Conservation (phyloP, 2,329 filamentous ascomycete species). For the Acrodontium crateriforme region DNA sequence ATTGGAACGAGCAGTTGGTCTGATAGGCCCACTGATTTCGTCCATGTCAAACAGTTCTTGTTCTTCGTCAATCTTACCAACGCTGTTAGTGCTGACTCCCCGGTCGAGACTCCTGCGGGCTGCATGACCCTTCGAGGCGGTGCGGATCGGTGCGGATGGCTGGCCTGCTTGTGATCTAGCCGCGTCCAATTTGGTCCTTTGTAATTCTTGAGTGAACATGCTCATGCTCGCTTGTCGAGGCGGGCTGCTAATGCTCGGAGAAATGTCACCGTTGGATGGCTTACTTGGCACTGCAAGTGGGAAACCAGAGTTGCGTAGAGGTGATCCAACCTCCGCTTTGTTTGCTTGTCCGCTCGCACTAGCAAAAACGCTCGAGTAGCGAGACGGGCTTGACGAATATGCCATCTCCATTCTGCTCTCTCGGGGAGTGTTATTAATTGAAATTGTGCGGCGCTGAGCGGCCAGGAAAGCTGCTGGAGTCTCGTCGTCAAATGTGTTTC, state of each 20-base stretch:
- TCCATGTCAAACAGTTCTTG: conserved; percentile 21
- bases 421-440: conserved; percentile 24
- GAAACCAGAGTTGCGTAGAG: conserved; percentile 21
- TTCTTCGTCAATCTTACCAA: conserved; percentile 19
- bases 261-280: conserved; percentile 16
- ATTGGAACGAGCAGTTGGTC: conserved; percentile 1
- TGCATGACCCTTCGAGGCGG: conserved; percentile 7
- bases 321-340: conserved; percentile 35
- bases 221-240: conserved; percentile 45
- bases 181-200: conserved; percentile 24
- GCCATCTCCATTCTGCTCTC: conserved; percentile 35
- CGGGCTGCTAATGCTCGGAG: conserved; percentile 38
- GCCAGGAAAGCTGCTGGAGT: conserved; percentile 22
- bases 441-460: conserved; percentile 26
- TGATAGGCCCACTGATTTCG: conserved; percentile 10
- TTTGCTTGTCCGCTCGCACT: conserved; percentile 14
- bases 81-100: conserved; percentile 14
- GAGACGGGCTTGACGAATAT: conserved; percentile 46
- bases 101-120: conserved; percentile 12
- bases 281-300: conserved; percentile 9
- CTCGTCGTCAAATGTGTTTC: conserved; percentile 42
- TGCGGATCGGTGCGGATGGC: conserved; percentile 3
- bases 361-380: conserved; percentile 37
- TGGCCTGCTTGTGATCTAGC: conserved; percentile 10
- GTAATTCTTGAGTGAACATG: conserved; percentile 43